A percentile compares a stretch with the other conserved stretches of the same genome.
Evolutionary conservation across 208 protist species (phyloP).

Genomic region (Endotrypanum monterogeii): DNA sequence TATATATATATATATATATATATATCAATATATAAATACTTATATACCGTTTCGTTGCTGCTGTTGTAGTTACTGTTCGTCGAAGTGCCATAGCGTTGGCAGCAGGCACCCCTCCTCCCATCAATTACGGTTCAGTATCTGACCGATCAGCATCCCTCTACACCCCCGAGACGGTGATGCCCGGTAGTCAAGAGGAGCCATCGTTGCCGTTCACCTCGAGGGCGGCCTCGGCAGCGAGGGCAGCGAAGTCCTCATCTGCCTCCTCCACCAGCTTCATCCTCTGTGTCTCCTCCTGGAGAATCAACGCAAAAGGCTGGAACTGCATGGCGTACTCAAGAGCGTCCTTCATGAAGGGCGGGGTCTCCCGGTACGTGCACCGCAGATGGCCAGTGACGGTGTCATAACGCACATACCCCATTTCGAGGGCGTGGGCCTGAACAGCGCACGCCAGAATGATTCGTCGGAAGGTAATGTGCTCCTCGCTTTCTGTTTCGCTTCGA

Average conservation of each 20-base stretch:
- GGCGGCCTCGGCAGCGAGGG: background rate
- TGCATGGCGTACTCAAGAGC: constrained; percentile 52
- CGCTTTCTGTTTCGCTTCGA: constrained; percentile 64
- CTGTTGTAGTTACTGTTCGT: too few relatives aligned
- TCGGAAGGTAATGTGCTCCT: constrained; percentile 64
- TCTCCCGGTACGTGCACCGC: background rate
- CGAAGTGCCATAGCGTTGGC: background rate
- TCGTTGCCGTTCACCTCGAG: background rate
- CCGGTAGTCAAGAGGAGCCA: background rate
- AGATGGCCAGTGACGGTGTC: constrained; percentile 32
- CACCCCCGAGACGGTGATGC: background rate
- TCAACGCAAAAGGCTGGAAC: constrained; percentile 46
- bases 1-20: background rate
- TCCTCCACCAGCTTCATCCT: constrained; percentile 69
- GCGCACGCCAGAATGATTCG: constrained; percentile 49
- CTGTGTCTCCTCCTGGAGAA: constrained; percentile 54
- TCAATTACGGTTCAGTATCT: background rate
- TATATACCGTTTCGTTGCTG: too few relatives aligned
- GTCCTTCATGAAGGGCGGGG: constrained; percentile 39
- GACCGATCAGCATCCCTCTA: background rate
- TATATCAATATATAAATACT: background rate
- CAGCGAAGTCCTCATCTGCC: constrained; percentile 2
- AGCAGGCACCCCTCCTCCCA: background rate
- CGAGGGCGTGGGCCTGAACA: constrained; percentile 52
- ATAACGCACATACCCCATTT: constrained; percentile 26